These are phyloP conservation scores for Emmonsiellopsis sp. DNA, from an alignment of 2,329 filamentous ascomycete genomes.

Conservation along the genomic window DNA sequence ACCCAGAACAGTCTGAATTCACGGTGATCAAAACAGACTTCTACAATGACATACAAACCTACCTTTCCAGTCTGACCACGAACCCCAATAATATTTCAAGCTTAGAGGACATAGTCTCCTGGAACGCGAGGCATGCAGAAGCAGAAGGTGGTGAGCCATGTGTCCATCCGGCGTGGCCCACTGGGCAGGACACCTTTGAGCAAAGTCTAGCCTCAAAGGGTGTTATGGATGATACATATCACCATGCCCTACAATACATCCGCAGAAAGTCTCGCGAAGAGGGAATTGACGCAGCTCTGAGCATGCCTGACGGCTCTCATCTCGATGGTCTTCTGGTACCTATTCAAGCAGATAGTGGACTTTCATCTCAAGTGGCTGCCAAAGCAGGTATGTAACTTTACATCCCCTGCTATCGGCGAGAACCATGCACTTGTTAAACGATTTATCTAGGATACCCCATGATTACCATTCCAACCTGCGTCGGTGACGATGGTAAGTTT, in stretches of 20 bases:
- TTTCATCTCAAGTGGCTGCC: conserved; percentile 6
- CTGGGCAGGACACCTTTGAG: conserved; percentile 63
- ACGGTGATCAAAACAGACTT: conserved; percentile 59
- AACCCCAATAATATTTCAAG: conserved; percentile 51
- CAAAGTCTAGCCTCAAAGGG: conserved; percentile 55
- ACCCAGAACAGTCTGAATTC: conserved; percentile 57
- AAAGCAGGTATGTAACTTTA: conserved; percentile 4
- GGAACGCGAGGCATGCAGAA: conserved; percentile 54
- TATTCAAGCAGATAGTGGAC: conserved; percentile 42
- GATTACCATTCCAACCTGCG: conserved; percentile 58
- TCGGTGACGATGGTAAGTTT: conserved; percentile 27
- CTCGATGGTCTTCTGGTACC: conserved; percentile 61
- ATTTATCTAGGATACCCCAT: conserved; percentile 57
- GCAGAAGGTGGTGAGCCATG: conserved; percentile 58
- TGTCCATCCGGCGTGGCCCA: conserved; percentile 55
- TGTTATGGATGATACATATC: conserved; percentile 56
- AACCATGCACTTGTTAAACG: background rate
- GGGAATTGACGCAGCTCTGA: conserved; percentile 61
- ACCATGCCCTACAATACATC: conserved; percentile 54
- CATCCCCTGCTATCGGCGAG: background rate
- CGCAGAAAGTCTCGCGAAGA: conserved; percentile 48
- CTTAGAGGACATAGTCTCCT: conserved; percentile 58
- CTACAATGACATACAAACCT: conserved; percentile 54
- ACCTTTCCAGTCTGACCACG: conserved; percentile 48
- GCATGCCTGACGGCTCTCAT: conserved; percentile 21